These are phyloP conservation scores for Phytopythium helicoides DNA, from an alignment of 352 stramenopile genomes.

Conservation along the genomic window DNA sequence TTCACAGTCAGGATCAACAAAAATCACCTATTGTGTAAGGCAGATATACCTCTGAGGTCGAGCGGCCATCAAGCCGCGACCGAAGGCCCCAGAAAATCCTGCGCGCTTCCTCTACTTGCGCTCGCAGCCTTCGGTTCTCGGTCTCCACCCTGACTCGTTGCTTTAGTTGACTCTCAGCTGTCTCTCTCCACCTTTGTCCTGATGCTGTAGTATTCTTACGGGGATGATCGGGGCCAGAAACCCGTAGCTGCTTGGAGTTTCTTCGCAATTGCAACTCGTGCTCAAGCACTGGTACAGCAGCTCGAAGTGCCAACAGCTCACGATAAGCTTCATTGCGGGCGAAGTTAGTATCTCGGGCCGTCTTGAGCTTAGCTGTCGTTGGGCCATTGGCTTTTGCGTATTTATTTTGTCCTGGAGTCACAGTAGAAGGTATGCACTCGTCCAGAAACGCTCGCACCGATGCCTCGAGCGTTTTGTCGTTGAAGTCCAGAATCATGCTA, in stretches of 20 bases:
- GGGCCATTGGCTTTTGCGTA: neutral
- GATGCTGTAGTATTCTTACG: neutral
- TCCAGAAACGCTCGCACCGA: constrained; percentile 26
- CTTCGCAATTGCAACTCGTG: constrained; percentile 5
- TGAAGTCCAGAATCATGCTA: no score
- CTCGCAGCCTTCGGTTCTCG: constrained; percentile 23
- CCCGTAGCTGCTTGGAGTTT: no score
- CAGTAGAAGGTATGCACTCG: constrained; percentile 7
- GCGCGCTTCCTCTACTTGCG: constrained; percentile 10
- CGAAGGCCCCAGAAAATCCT: constrained; percentile 6
- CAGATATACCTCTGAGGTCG: no score
- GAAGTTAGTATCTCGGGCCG: constrained; percentile 9
- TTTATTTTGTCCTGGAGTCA: neutral
- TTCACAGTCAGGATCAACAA: no score
- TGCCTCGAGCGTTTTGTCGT: constrained; percentile 16
- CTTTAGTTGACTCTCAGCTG: constrained; percentile 13
- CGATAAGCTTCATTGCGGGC: no score
- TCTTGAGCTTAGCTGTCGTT: constrained; percentile 11
- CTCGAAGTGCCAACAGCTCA: constrained; percentile 17
- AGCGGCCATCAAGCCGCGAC: neutral
- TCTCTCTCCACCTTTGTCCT: constrained; percentile 13
- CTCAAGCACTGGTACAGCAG: constrained; percentile 13
- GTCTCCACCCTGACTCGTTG: constrained; percentile 9
- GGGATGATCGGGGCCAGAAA: neutral
- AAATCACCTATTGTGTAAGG: neutral